Base-by-base conservation (phyloP, 2,329 filamentous ascomycete genomes). In the Didymella sp. region DNA sequence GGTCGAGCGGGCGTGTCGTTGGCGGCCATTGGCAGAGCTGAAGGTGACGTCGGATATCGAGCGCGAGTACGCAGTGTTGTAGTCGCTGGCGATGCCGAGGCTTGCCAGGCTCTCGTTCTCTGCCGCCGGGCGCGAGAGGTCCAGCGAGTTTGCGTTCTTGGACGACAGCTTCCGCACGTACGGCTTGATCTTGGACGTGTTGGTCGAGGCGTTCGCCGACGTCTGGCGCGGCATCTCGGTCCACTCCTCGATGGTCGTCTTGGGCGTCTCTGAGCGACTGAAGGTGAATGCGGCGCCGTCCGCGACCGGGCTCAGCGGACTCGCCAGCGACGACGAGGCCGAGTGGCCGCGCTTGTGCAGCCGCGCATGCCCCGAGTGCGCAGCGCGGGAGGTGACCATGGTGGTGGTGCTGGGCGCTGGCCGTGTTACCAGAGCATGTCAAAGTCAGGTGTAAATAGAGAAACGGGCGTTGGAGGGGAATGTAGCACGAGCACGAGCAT, bases 81-180 rank as follows among this genome's bases (percentile, higher is more conserved):
- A 79, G 28, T 84, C 82, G 55, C 37, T 13, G 61, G 80, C 79
- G 42, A 86, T 85, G 17, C 83, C 84, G 48, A 87, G 70, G 9
- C 83, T 84, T 7, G 79, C 73, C 21, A 81, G 63, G 28, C 73
- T 66, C 55, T 85, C 82, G 59, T 85, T 83, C 61, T 87, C 84
- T 13, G 80, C 78, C 6, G 80, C 79, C 3, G 84, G 81, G 28
- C 82, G 80, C 28, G 82, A 84, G 22, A 85, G 74, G 66, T 87
- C 84, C 51, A 86, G 78, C 19, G 80, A 79, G 42, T 76, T 75
- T 50, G 78, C 76, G 62, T 82, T 81, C 57, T 81, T 78, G 42
- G 77, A 76, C 19, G 82, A 81, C 60, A 82, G 75, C 68, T 84
- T 85, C 48, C 82, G 80, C 49, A 84, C 73, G 57, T 85, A 81